Percentiles rank a stretch among this genome's conserved stretches.
Conservation (phyloP, 768 basidiomycete genomes). For the Tulasnella sp. region DNA sequence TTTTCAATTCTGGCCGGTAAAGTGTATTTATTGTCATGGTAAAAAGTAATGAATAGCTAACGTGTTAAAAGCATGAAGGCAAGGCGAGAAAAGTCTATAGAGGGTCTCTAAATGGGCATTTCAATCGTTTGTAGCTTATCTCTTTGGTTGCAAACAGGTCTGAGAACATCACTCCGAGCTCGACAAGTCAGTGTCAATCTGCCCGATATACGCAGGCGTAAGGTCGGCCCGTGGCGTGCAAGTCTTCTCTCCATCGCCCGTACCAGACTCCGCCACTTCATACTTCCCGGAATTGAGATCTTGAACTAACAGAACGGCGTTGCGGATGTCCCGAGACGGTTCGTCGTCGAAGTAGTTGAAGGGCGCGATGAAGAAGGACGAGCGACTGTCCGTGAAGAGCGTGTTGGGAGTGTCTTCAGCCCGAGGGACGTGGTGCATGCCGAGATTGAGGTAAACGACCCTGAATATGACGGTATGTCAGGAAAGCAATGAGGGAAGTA, state of each 20-base stretch:
- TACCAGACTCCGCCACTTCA: neutral
- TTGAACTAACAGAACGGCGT: neutral
- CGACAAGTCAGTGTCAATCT: neutral
- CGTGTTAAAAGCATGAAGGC: too few relatives aligned
- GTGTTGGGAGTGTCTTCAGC: conserved; percentile 19
- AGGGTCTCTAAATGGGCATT: too few relatives aligned
- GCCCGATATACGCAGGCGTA: conserved; percentile 1
- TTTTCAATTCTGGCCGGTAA: too few relatives aligned
- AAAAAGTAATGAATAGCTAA: too few relatives aligned
- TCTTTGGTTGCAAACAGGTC: too few relatives aligned
- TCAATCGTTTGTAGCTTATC: too few relatives aligned
- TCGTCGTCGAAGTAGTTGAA: conserved; percentile 21
- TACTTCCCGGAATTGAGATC: neutral
- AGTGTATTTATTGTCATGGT: too few relatives aligned
- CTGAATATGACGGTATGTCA: neutral
- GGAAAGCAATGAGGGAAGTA: neutral
- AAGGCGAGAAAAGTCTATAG: too few relatives aligned
- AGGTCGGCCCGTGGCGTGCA: neutral
- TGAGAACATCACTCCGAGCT: neutral
- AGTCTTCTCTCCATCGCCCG: neutral
- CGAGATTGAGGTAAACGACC: conserved; percentile 11
- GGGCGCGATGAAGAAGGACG: conserved; percentile 8
- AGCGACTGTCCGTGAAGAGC: conserved; percentile 8
- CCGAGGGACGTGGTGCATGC: conserved; percentile 17
- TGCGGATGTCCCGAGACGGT: conserved; percentile 1